Evolutionary conservation across 2,329 filamentous ascomycete genomes (phyloP).

Genomic region (Talaromyces albobiverticillius): DNA sequence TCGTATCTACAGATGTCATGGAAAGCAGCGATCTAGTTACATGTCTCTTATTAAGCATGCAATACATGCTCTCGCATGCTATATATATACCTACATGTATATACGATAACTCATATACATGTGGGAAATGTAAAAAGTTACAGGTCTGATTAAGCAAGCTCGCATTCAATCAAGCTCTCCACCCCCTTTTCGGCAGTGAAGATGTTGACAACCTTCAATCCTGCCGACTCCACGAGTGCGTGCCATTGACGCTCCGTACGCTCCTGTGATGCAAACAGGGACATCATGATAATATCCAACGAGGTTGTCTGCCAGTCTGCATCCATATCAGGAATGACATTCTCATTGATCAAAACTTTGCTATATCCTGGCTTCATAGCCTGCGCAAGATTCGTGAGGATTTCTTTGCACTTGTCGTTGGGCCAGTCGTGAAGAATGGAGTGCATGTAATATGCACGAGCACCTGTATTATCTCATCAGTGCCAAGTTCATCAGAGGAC

Average conservation of each 20-base stretch:
- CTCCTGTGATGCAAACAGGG: slow-evolving; percentile 12
- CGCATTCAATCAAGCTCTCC: slow-evolving; percentile 16
- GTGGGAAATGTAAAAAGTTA: no score
- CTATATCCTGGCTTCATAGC: slow-evolving; percentile 29
- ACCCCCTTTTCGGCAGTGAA: slow-evolving; percentile 11
- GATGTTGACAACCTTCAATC: slow-evolving; percentile 28
- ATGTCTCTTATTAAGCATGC: no score
- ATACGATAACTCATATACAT: no score
- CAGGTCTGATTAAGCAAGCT: slow-evolving; percentile 7
- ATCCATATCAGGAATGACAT: slow-evolving; percentile 25
- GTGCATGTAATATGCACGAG: slow-evolving; percentile 36
- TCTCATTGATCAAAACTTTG: slow-evolving; percentile 30
- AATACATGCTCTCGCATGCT: no score
- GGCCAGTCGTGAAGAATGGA: slow-evolving; percentile 38
- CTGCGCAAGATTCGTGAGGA: slow-evolving; percentile 25
- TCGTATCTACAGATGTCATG: no score
- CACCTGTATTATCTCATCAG: slow-evolving; percentile 21
- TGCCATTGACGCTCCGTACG: slow-evolving; percentile 14
- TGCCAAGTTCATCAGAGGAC: neutral
- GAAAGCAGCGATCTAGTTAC: no score
- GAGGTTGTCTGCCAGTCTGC: slow-evolving; percentile 40
- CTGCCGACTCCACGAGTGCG: slow-evolving; percentile 16
- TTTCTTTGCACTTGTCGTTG: slow-evolving; percentile 29
- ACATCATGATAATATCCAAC: slow-evolving; percentile 16
- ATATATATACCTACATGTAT: no score